phyloP scores from a whole-genome alignment of 768 basidiomycete species.

The Xanthoconium purpureum region DNA sequence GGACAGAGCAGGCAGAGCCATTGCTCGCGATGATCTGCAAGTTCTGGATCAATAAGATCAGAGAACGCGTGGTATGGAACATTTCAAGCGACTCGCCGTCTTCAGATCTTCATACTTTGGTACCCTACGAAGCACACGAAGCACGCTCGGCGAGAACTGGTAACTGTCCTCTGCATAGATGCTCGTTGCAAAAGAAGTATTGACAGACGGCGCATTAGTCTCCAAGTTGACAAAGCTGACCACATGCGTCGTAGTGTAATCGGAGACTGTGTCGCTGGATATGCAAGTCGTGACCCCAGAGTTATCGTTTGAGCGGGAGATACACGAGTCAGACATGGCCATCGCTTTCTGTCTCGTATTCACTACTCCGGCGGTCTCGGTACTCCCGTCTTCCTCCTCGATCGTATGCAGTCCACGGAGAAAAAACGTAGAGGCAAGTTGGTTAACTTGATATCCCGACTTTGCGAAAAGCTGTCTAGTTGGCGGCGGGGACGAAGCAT shows the following conservation, averaged over 20 bases:
- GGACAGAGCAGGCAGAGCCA: background rate
- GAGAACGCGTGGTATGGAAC: background rate
- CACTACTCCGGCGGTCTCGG: background rate
- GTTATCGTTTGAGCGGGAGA: background rate
- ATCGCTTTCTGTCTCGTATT: background rate
- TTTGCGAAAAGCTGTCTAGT: background rate
- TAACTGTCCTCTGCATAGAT: constrained; percentile 6
- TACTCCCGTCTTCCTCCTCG: constrained; percentile 3
- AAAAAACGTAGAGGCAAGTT: background rate
- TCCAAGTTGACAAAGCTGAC: background rate
- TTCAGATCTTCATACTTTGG: constrained; percentile 18
- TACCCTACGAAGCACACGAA: constrained; percentile 18
- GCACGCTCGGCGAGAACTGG: background rate
- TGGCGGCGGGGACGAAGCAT: background rate
- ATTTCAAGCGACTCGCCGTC: constrained; percentile 6
- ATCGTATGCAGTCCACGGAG: background rate
- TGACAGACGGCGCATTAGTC: background rate
- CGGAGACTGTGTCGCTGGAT: constrained; percentile 6
- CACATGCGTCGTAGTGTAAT: background rate
- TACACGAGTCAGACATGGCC: background rate
- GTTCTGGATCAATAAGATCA: background rate
- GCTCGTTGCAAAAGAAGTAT: constrained; percentile 23
- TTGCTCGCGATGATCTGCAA: background rate
- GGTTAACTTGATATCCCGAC: background rate
- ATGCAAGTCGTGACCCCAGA: constrained; percentile 4